These are phyloP conservation scores for Otatea glauca DNA, from an alignment of 176 grass and related monocot species.

Conservation along the genomic window DNA sequence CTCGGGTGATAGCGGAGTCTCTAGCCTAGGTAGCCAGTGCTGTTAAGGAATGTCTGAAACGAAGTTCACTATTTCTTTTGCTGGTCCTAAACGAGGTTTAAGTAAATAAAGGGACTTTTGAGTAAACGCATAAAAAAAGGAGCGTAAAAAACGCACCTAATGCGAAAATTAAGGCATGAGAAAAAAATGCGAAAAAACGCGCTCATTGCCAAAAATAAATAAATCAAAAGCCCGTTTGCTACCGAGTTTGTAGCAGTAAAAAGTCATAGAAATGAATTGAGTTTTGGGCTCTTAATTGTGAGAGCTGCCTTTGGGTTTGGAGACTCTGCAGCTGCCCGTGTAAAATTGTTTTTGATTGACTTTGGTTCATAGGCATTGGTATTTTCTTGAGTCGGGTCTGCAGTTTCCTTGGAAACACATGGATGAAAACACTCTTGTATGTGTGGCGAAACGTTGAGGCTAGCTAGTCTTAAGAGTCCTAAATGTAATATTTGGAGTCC, in stretches of 20 bases:
- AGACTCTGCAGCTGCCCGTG: no score
- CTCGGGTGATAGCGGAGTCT: not conserved
- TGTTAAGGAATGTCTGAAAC: not conserved
- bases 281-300: no score
- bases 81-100: not conserved
- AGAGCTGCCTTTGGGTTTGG: no score
- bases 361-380: no score
- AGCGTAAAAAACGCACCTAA: not conserved
- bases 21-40: not conserved
- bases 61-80: not conserved
- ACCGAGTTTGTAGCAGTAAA: not conserved
- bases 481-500: no score
- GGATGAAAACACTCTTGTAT: no score
- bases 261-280: no score
- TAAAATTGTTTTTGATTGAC: no score
- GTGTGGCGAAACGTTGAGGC: no score
- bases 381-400: no score
- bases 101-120: not conserved
- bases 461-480: no score
- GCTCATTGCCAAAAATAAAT: not conserved
- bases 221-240: not conserved
- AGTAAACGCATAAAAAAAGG: not conserved
- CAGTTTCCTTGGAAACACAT: no score
- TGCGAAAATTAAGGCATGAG: not conserved
- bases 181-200: not conserved